Conservation (phyloP, 257 asterid genomes). For the Rauvolfia tetraphylla region DNA sequence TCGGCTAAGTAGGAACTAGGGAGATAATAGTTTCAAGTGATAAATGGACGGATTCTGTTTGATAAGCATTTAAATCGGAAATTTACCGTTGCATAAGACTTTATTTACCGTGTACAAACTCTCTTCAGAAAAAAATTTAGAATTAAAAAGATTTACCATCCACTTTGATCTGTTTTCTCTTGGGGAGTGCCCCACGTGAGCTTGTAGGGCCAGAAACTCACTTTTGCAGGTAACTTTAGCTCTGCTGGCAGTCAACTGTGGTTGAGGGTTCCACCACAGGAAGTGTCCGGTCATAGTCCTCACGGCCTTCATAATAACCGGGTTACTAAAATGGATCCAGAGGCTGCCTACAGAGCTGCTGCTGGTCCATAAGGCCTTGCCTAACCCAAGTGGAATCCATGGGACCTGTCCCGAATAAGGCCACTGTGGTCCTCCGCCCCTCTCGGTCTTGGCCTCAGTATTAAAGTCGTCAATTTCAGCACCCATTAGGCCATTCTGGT, state of each 20-base stretch:
- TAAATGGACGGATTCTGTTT: too few species aligned
- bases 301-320: neutral
- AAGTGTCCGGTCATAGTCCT: neutral
- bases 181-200: constrained; percentile 4
- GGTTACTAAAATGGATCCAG: neutral
- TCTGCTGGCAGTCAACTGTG: constrained; percentile 7
- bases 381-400: neutral
- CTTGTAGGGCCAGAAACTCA: constrained; percentile 1
- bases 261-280: neutral
- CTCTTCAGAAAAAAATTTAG: too few species aligned
- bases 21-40: too few species aligned
- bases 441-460: neutral
- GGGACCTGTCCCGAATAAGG: neutral
- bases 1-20: too few species aligned
- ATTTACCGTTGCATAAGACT: too few species aligned
- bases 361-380: neutral
- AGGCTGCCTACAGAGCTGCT: neutral
- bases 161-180: too few species aligned
- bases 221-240: constrained; percentile 13
- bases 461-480: constrained; percentile 1
- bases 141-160: too few species aligned
- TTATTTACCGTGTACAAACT: too few species aligned
- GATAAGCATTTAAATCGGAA: too few species aligned
- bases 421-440: constrained; percentile 9
- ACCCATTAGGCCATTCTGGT: too few species aligned